Conservation (phyloP, 129 eudicot species). For the Pittosporum tobira region DNA sequence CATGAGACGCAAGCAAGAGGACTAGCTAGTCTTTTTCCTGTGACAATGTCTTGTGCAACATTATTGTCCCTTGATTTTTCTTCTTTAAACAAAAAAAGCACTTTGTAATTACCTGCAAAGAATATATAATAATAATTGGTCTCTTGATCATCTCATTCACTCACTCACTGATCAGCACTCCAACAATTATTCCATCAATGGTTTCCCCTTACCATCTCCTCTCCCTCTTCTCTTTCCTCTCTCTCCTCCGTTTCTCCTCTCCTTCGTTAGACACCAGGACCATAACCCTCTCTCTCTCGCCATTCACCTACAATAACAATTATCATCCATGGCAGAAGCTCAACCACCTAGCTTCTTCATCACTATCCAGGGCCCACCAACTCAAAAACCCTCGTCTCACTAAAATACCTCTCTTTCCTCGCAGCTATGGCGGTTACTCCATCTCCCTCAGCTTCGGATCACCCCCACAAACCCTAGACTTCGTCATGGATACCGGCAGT, state of each 20-base stretch:
- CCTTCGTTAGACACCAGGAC: background rate
- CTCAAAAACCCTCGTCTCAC: constrained; percentile 32
- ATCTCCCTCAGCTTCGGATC: constrained; percentile 59
- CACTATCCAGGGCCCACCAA: constrained; percentile 39
- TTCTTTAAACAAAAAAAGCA: too few species aligned
- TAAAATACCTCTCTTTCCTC: constrained; percentile 35
- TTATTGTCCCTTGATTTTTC: too few species aligned
- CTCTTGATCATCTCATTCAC: background rate
- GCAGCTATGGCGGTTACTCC: constrained; percentile 76
- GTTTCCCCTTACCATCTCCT: constrained; percentile 10
- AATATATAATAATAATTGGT: constrained; percentile 1
- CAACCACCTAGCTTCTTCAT: constrained; percentile 24
- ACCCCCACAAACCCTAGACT: constrained; percentile 50
- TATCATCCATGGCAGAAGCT: constrained; percentile 28
- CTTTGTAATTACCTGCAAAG: too few species aligned
- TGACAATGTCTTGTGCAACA: too few species aligned
- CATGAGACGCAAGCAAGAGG: too few species aligned
- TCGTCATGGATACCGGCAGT: constrained; percentile 77
- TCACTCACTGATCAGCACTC: too few species aligned
- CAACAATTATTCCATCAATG: too few species aligned
- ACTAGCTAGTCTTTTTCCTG: too few species aligned
- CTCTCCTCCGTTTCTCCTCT: constrained; percentile 15
- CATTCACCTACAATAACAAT: constrained; percentile 14
- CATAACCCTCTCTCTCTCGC: constrained; percentile 25
- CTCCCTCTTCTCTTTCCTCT: constrained; percentile 9